Evolutionary conservation across 164 flowering plant genomes (phyloP).

Genomic region (Vitis riparia): DNA sequence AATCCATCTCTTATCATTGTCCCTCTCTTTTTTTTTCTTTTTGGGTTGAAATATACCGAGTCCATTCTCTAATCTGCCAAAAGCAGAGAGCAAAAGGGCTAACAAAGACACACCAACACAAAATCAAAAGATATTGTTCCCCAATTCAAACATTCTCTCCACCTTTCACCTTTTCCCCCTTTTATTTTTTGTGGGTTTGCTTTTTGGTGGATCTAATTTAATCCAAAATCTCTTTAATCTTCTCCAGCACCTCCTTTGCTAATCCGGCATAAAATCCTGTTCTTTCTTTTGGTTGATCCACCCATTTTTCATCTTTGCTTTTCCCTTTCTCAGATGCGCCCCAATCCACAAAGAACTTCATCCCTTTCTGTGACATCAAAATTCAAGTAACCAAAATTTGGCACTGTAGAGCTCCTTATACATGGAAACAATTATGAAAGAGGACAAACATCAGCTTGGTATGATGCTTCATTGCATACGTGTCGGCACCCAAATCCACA

Average conservation of each 20-base stretch:
- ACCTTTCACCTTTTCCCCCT: slow-evolving; percentile 17
- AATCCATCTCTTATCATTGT: slow-evolving; percentile 4
- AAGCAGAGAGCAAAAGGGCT: slow-evolving; percentile 23
- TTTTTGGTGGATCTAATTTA: slow-evolving; percentile 23
- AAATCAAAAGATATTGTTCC: slow-evolving; percentile 39
- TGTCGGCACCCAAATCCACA: background rate
- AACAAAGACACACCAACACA: slow-evolving; percentile 29
- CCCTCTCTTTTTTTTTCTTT: slow-evolving; percentile 16
- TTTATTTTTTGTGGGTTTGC: slow-evolving; percentile 2
- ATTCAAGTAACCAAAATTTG: no score
- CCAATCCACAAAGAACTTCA: no score
- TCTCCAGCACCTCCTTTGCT: slow-evolving; percentile 10
- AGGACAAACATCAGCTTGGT: background rate
- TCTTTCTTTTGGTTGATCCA: slow-evolving; percentile 4
- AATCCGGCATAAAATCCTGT: slow-evolving; percentile 15
- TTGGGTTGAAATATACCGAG: slow-evolving; percentile 26
- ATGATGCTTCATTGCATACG: no score
- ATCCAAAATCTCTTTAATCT: slow-evolving; percentile 17
- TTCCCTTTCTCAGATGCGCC: no score
- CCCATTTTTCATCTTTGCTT: background rate
- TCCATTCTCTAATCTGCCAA: slow-evolving; percentile 21
- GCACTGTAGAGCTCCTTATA: no score
- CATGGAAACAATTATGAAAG: background rate
- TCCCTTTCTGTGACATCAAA: no score
- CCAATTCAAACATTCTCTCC: slow-evolving; percentile 31